A percentile compares a stretch with the other conserved stretches of the same genome.
Conservation (phyloP, 768 basidiomycete genomes). For the Rhodocollybia butyracea region DNA sequence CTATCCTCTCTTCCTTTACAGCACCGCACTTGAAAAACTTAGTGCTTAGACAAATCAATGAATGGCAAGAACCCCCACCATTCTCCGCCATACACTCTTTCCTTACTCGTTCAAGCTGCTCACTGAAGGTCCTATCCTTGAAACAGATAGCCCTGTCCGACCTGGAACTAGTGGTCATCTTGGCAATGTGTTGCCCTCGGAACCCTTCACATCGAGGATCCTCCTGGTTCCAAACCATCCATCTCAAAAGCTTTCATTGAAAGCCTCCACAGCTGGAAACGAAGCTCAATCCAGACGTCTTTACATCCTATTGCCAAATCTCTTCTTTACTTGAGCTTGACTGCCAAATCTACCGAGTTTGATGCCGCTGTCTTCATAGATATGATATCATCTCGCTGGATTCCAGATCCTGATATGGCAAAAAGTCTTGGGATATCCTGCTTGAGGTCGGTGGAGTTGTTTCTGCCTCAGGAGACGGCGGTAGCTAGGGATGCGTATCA, state of each 20-base stretch:
- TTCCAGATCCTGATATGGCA: not conserved
- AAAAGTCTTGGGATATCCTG: not conserved
- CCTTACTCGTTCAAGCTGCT: not conserved
- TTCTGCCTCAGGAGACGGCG: not conserved
- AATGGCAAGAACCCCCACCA: not conserved
- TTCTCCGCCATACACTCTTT: not conserved
- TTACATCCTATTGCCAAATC: not conserved
- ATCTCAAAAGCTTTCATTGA: not conserved
- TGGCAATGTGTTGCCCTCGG: not conserved
- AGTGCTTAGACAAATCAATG: not conserved
- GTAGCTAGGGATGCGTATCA: not conserved
- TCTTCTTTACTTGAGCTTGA: not conserved
- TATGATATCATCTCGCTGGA: not conserved
- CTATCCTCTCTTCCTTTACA: not conserved
- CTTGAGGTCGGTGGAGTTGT: not conserved
- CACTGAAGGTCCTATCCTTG: not conserved
- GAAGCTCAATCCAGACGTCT: not conserved
- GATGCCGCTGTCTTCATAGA: not conserved
- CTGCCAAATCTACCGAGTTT: not conserved
- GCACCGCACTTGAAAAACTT: not conserved
- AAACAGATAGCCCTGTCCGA: not conserved
- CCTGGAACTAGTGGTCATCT: not conserved
- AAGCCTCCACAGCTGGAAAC: not conserved
- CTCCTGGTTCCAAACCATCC: not conserved
- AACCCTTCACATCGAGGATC: not conserved